Conservation (phyloP, 2,329 filamentous ascomycete genomes). For the Colletotrichum neosansevieriae region DNA sequence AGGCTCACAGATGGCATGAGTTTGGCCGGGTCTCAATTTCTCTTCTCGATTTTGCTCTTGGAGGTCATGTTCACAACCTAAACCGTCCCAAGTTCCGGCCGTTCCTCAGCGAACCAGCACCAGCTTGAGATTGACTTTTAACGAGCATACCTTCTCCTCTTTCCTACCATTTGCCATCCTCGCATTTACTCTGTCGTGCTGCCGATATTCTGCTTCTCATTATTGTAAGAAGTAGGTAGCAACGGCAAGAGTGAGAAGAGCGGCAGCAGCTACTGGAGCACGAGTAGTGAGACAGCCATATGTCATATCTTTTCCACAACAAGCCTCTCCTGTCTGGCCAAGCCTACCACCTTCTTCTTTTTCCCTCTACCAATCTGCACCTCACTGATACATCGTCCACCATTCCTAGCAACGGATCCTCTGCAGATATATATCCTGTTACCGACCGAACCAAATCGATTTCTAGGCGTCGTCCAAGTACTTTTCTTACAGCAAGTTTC, state of each 20-base stretch:
- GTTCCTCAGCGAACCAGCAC: slow-evolving; percentile 25
- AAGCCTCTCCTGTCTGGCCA: slow-evolving; percentile 6
- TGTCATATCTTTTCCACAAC: slow-evolving; percentile 8
- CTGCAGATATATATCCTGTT: slow-evolving; percentile 16
- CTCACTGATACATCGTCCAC: slow-evolving; percentile 21
- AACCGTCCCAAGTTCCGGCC: slow-evolving; percentile 25
- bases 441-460: neutral
- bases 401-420: slow-evolving; percentile 18
- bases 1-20: slow-evolving; percentile 8
- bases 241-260: neutral
- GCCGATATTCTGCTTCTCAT: neutral
- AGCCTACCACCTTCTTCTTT: neutral
- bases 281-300: slow-evolving; percentile 23
- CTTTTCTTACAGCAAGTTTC: slow-evolving; percentile 31
- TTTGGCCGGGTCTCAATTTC: neutral
- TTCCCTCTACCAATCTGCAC: slow-evolving; percentile 4
- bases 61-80: slow-evolving; percentile 13
- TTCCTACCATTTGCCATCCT: neutral
- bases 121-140: slow-evolving; percentile 15
- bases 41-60: slow-evolving; percentile 3
- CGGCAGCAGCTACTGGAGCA: slow-evolving; percentile 2
- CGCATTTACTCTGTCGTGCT: neutral
- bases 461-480: slow-evolving; percentile 3
- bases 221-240: neutral
- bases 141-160: neutral